Conservation (phyloP, 352 stramenopile genomes). For the Phytophthora colocasiae region DNA sequence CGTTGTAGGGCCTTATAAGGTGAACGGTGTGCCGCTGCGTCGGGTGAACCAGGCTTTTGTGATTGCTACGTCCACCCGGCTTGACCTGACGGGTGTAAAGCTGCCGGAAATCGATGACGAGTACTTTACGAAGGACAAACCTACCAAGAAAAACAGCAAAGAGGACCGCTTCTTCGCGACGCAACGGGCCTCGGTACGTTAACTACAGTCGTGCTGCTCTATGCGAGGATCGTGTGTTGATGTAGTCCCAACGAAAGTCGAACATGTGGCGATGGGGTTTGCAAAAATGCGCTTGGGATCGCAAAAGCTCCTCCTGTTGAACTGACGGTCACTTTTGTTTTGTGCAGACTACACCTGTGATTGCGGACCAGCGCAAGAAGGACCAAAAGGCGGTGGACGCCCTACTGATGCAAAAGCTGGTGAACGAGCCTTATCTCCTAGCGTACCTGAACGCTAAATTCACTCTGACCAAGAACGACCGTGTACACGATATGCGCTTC, state of each 20-base stretch:
- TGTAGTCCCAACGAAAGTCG: conserved; percentile 24
- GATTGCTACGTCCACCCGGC: conserved; percentile 97
- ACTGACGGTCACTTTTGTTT: conserved; percentile 24
- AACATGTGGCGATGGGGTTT: conserved; percentile 15
- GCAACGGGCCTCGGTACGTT: conserved; percentile 48
- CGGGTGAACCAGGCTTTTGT: conserved; percentile 99
- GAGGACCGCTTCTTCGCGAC: conserved; percentile 93
- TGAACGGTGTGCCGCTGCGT: conserved; percentile 98
- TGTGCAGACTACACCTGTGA: conserved; percentile 58
- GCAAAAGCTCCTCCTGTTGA: conserved; percentile 53
- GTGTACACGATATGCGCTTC: conserved; percentile 98
- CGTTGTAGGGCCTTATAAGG: conserved; percentile 93
- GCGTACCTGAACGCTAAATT: conserved; percentile 99
- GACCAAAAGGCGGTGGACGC: conserved; percentile 97
- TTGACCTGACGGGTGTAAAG: conserved; percentile 94
- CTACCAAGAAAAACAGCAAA: conserved; percentile 74
- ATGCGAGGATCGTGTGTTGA: conserved; percentile 18
- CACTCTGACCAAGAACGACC: conserved; percentile 97
- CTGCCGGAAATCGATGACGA: conserved; percentile 92
- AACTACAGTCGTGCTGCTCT: conserved; percentile 6
- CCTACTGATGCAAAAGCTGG: conserved; percentile 68
- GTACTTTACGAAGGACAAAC: conserved; percentile 94
- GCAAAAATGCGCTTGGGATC: conserved; percentile 73
- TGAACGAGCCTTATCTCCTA: conserved; percentile 89
- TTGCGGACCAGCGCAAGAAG: conserved; percentile 95